Conservation (phyloP, 176 grass and related monocot genomes). For the Cenchrus fungigraminus region DNA sequence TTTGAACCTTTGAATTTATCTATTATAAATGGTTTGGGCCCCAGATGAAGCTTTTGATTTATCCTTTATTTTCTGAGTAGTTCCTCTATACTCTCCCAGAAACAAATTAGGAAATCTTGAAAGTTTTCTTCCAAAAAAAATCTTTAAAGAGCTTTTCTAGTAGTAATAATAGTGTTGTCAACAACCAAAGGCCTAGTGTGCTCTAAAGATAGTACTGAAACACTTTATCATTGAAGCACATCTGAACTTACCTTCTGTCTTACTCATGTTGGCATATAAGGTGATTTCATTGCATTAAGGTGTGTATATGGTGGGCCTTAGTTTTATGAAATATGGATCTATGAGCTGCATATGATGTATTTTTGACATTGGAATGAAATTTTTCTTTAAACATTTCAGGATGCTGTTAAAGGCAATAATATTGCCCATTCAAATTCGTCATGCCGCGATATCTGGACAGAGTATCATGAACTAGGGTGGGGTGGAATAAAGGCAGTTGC, state of each 20-base stretch:
- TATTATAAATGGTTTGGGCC: background rate
- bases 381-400: slow-evolving; percentile 52
- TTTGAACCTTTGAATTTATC: slow-evolving; percentile 28
- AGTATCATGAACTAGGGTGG: slow-evolving; percentile 93
- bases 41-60: slow-evolving; percentile 5
- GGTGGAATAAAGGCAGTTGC: slow-evolving; percentile 91
- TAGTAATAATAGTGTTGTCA: background rate
- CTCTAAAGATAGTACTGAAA: background rate
- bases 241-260: background rate
- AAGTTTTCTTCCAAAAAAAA: too few relatives aligned
- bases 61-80: background rate
- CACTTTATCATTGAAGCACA: background rate
- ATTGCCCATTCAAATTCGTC: slow-evolving; percentile 74
- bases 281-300: slow-evolving; percentile 20
- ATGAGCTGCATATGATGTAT: background rate
- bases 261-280: background rate
- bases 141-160: slow-evolving; percentile 1
- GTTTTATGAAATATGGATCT: slow-evolving; percentile 25
- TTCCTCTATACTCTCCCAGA: background rate
- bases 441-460: slow-evolving; percentile 96
- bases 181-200: background rate
- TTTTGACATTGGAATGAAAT: slow-evolving; percentile 16
- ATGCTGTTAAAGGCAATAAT: slow-evolving; percentile 82
- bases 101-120: background rate
- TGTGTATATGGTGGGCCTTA: background rate